Conservation (phyloP, 768 basidiomycete species). For the Crassisporium funariophilum region DNA sequence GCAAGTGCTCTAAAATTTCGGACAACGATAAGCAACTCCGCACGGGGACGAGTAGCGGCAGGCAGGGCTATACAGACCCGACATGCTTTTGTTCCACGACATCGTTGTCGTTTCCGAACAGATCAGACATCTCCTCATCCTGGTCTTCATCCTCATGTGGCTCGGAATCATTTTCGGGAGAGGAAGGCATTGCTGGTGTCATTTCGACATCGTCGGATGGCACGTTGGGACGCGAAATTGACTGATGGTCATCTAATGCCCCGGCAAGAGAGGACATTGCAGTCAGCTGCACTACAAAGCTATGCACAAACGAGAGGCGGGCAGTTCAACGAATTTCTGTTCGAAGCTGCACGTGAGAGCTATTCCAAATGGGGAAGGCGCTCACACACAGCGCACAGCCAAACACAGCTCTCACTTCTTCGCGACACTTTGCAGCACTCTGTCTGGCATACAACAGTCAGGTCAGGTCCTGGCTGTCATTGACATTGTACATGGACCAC, state of each 20-base stretch:
- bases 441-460: too few relatives aligned
- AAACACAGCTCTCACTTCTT: slow-evolving; percentile 6
- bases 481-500: too few relatives aligned
- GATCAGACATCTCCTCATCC: slow-evolving; percentile 72
- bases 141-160: slow-evolving; percentile 32
- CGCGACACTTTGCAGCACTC: not conserved
- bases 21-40: slow-evolving; percentile 5
- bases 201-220: slow-evolving; percentile 45
- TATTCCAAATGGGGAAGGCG: too few relatives aligned
- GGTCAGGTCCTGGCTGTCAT: too few relatives aligned
- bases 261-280: slow-evolving; percentile 64
- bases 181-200: slow-evolving; percentile 30
- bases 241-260: slow-evolving; percentile 45
- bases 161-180: slow-evolving; percentile 24
- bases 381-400: slow-evolving; percentile 13
- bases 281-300: slow-evolving; percentile 10
- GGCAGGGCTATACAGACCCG: slow-evolving; percentile 42
- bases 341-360: slow-evolving; percentile 16
- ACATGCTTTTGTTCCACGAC: slow-evolving; percentile 49
- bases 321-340: slow-evolving; percentile 7
- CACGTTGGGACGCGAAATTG: slow-evolving; percentile 12
- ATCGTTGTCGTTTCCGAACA: slow-evolving; percentile 76
- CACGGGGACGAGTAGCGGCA: slow-evolving; percentile 7
- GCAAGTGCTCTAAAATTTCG: slow-evolving; percentile 31
- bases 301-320: slow-evolving; percentile 11